A percentile compares a stretch with the other conserved stretches of the same genome.
These are phyloP conservation scores for Amanita jacksonii DNA, from an alignment of 768 basidiomycete genomes.

Conservation along the genomic window DNA sequence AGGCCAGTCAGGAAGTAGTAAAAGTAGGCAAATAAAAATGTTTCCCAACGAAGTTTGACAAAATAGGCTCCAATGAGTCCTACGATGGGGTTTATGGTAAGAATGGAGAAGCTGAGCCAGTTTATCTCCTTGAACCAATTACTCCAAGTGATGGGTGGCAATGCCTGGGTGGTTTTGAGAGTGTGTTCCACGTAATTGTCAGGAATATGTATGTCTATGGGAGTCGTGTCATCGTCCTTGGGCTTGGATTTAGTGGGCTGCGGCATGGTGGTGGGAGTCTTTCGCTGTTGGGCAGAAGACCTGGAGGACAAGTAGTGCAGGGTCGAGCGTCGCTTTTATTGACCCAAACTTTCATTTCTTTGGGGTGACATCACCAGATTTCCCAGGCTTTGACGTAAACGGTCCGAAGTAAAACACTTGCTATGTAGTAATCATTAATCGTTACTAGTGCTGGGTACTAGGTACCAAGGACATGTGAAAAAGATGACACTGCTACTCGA, in stretches of 20 bases:
- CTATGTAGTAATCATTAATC: no score
- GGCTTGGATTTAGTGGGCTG: no score
- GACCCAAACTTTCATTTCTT: slow-evolving; percentile 9
- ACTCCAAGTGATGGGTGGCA: slow-evolving; percentile 57
- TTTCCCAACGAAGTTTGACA: slow-evolving; percentile 63
- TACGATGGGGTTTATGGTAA: slow-evolving; percentile 65
- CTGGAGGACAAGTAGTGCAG: not conserved
- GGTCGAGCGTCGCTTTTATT: slow-evolving; percentile 1
- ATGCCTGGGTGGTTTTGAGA: slow-evolving; percentile 53
- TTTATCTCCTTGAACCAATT: slow-evolving; percentile 57
- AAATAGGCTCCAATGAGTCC: slow-evolving; percentile 64
- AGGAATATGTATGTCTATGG: slow-evolving; percentile 52
- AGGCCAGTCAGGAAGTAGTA: slow-evolving; percentile 50
- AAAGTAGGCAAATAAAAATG: slow-evolving; percentile 40
- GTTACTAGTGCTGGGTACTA: no score
- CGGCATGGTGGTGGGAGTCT: no score
- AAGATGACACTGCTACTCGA: no score
- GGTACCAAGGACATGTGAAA: no score
- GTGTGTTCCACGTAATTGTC: slow-evolving; percentile 80
- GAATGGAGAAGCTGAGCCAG: slow-evolving; percentile 67
- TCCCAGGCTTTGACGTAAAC: no score
- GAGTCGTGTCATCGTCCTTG: slow-evolving; percentile 13
- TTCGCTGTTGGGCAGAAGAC: slow-evolving; percentile 1
- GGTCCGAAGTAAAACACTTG: no score
- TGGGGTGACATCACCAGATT: slow-evolving; percentile 7